Evolutionary conservation across 805 yeast genomes (phyloP).

Genomic region (Jamesozyma lodderae): DNA sequence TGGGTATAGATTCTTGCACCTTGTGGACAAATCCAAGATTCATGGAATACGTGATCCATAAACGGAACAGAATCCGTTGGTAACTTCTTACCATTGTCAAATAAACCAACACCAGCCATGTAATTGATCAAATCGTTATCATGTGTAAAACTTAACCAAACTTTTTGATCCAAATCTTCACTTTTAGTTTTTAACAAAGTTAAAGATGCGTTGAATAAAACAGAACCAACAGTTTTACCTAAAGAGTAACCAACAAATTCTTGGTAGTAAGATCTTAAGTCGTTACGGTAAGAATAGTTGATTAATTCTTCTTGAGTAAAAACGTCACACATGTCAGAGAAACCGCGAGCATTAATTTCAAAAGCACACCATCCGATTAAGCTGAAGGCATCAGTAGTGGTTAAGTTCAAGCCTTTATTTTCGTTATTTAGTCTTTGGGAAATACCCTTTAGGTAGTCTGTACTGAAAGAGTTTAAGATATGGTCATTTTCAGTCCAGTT

Average conservation of each 20-base stretch:
- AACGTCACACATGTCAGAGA: conserved; percentile 56
- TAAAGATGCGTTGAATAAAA: conserved; percentile 44
- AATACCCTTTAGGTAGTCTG: conserved; percentile 41
- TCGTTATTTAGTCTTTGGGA: conserved; percentile 46
- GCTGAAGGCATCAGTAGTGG: conserved; percentile 41
- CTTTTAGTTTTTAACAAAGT: conserved; percentile 40
- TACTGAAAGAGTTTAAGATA: conserved; percentile 13
- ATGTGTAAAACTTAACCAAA: conserved; percentile 67
- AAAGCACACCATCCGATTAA: conserved; percentile 62
- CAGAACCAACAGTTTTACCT: conserved; percentile 52
- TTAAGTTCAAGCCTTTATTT: conserved; percentile 47
- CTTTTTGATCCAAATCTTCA: conserved; percentile 40
- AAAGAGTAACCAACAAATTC: conserved; percentile 56
- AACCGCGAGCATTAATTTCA: conserved; percentile 63
- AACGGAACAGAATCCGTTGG: conserved; percentile 33
- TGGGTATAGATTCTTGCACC: conserved; percentile 47
- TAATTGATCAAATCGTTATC: conserved; percentile 59
- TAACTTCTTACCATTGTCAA: conserved; percentile 31
- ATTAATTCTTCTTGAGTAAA: conserved; percentile 63
- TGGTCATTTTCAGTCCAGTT: conserved; percentile 16
- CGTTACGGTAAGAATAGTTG: conserved; percentile 50
- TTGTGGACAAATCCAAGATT: conserved; percentile 46
- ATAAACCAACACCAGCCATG: conserved; percentile 55
- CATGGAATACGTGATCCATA: conserved; percentile 21
- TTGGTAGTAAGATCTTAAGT: conserved; percentile 49